Evolutionary conservation across 225 moss, liverwort and hornwort species (phyloP), one percentile per base, ranked within the genome.

Genomic region (Thuidium tamariscinum): DNA sequence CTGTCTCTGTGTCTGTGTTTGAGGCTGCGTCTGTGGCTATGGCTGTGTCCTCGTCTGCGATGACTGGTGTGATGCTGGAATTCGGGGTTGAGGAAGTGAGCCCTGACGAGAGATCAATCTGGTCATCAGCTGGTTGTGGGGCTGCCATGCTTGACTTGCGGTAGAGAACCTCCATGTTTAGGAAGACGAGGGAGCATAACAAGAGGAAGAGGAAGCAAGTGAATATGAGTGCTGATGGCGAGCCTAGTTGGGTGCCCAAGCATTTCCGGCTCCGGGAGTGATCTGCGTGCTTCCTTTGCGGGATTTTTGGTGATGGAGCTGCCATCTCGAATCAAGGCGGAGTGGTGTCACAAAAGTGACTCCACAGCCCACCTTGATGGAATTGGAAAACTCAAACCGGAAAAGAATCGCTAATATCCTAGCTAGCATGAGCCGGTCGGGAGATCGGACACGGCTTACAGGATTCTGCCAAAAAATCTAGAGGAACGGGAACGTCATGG

Each of bases 101-200:
- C 2, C 49, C 72, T 44, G 77, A 76, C 3, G 85, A 44, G 37
- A 74, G 8, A 4, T n/a, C n/a, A n/a, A 59, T 39, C 26, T 73
- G 51, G 37, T 49, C 77, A 32, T 77, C 83, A 13, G 68, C 16
- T 49, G 83, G 63, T 55, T 69, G 77, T 23, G 60, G 37, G 19
- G 67, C 44, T 74, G 65, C 16, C 21, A 22, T 69, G 48, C 81
- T 64, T 3, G 69, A 42, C 63, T 84, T 90, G 29, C 72, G 80
- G 82, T 81, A 93, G 15, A 91, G 29, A 46, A 89, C 42, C 83
- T 89, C 68, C 54, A 87, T 16, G 79, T 91, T 84, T 2, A 93
- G 27, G 74, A 90, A 89, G 13, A 91, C 80, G 74, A 91, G 57
- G 49, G 87, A 93, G 86, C 82, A 87, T 10, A 90, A 7, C 56